Conservation (phyloP, 345 rosid genomes). For the Eucalyptus regnans region DNA sequence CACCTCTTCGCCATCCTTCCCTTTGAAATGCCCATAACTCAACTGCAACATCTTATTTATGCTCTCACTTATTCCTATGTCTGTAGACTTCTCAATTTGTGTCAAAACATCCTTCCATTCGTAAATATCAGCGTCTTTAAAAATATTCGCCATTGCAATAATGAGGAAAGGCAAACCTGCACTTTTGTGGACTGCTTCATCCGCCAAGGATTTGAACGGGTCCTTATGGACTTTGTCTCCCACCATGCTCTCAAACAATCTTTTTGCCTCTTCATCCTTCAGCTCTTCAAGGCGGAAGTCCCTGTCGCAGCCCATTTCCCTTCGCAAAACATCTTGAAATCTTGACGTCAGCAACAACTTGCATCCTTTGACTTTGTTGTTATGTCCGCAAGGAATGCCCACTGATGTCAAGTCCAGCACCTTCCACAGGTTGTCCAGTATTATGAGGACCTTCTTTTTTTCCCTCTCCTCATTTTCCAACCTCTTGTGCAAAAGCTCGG, state of each 20-base stretch:
- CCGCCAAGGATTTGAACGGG: neutral
- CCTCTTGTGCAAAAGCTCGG: fast-evolving
- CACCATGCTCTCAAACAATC: neutral
- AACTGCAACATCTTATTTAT: neutral
- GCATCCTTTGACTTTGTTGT: neutral
- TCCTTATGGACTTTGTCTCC: neutral
- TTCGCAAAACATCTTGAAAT: fast-evolving
- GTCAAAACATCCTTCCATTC: neutral
- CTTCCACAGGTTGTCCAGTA: neutral
- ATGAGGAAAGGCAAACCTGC: neutral
- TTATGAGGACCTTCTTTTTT: neutral
- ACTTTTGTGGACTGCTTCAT: neutral
- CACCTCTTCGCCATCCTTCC: neutral
- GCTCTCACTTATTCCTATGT: fast-evolving
- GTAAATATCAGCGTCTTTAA: fast-evolving
- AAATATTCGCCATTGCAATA: fast-evolving
- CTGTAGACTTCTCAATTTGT: too few relatives aligned
- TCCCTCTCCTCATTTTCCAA: neutral
- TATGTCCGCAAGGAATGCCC: neutral
- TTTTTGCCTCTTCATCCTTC: neutral
- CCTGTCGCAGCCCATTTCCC: neutral
- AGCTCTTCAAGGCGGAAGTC: neutral
- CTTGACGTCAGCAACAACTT: neutral
- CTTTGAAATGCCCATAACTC: neutral
- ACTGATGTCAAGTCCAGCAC: neutral